Evolutionary conservation across 2,329 filamentous ascomycete genomes (phyloP), one percentile per base, ranked within the genome.

Genomic region (Zymoseptoria pseudotritici): DNA sequence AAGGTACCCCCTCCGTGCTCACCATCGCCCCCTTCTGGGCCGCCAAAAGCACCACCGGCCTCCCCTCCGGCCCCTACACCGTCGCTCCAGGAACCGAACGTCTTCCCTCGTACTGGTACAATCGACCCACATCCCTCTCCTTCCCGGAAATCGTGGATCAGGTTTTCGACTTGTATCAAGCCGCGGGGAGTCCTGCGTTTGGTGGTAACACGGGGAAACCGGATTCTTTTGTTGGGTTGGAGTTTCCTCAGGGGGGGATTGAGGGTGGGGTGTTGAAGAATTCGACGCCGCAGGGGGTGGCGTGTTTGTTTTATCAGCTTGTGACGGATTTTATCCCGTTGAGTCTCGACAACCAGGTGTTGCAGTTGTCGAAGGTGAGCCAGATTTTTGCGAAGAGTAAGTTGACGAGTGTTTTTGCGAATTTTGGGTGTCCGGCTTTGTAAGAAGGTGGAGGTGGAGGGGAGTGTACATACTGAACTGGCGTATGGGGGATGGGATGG

Each of bases 201-300:
- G 76, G 76, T 42, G 75, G 75, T n/a, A 75, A 75, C 42, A 72
- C 72, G 6, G 74, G 73, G 36, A 71, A 67, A 20, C 78, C 78
- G 11, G 13, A 46, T 7, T n/a, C 13, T 2, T 46, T 46, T 6
- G 36, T 46, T 3, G 36, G 36, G 7, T 17, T 46, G 36, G 36
- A 46, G 36, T 46, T 46, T 6, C 36, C 36, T 1, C 36, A n/a
- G 13, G 36, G 36, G 4, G 36, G 36, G 36, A 46, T 46, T 4
- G 36, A 46, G 3, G 36, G 36, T 2, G 36, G 36, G 0, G 17
- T 46, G 36, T 46, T 46, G 36, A n/a, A n/a, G 36, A 46, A 46
- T 46, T n/a, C 36, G 13, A 46, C 36, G 36, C 36, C 36, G 17
- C 13, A n/a, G 4, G 36, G 36, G 4, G 36, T 46, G 36, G 36